Evolutionary conservation across 2,329 filamentous ascomycete genomes (phyloP).

Genomic region (Diaporthe longicolla): DNA sequence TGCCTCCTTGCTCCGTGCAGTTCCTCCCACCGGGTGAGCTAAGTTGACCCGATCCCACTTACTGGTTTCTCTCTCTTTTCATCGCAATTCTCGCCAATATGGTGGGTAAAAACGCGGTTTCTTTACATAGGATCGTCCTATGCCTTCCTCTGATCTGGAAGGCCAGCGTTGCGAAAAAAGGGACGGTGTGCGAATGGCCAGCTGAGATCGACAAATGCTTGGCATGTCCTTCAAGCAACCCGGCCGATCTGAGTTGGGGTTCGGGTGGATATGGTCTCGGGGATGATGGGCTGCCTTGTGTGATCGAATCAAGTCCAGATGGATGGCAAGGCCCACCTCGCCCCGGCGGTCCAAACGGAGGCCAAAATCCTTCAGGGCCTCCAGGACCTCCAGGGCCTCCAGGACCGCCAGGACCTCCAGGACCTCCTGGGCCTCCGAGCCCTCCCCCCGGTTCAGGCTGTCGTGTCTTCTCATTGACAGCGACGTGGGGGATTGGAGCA

Average conservation of each 20-base stretch:
- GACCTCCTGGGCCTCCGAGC: not conserved
- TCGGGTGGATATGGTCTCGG: conserved; percentile 1
- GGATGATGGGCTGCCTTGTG: not conserved
- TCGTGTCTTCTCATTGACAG: conserved; percentile 15
- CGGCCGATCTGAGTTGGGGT: not conserved
- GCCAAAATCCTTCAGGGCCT: not conserved
- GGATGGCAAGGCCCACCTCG: not conserved
- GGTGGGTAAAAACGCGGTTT: not conserved
- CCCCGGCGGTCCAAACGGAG: too few relatives aligned
- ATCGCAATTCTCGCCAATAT: not conserved
- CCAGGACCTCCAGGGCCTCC: not conserved
- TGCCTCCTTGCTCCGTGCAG: not conserved
- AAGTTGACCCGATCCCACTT: not conserved
- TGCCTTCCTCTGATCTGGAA: conserved; percentile 14
- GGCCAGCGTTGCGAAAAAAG: not conserved
- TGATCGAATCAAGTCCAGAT: not conserved
- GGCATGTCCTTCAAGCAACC: not conserved
- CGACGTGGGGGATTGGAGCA: not conserved
- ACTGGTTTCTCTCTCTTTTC: not conserved
- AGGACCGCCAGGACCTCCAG: not conserved
- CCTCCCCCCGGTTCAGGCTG: not conserved
- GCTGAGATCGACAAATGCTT: conserved; percentile 2
- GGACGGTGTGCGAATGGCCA: not conserved
- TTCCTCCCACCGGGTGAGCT: not conserved
- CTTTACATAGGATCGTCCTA: not conserved